Base-by-base conservation (phyloP, 441 rosid genomes). In the Melianthus villosus region DNA sequence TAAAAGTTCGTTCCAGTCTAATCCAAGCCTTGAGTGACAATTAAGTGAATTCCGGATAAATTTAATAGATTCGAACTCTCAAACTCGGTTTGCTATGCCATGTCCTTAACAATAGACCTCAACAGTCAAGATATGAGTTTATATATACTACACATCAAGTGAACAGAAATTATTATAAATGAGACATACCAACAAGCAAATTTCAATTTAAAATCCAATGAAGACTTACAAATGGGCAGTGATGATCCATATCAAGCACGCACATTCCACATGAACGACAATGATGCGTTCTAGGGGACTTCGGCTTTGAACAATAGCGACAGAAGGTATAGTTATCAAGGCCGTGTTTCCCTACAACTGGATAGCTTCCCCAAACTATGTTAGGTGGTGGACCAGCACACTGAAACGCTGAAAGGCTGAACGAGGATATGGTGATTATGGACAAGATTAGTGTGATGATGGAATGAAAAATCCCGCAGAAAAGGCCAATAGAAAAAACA, bases 191-290 rank as follows among this genome's bases (percentile, higher is more conserved):
- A n/a, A n/a, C n/a, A n/a, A n/a, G n/a, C n/a, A n/a, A n/a, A n/a
- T n/a, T n/a, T n/a, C n/a, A n/a, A n/a, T n/a, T n/a, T n/a, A n/a
- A n/a, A n/a, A n/a, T n/a, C n/a, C n/a, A n/a, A n/a, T n/a, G n/a
- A n/a, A n/a, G n/a, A n/a, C n/a, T n/a, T n/a, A n/a, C n/a, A 47
- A 87, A 77, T 44, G 97, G 97, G 65, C 94, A 87, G 65, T 82
- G 97, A 61, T 87, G 97, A 69, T 87, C 97, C 94, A 82, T 87
- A 68, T 87, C 91, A 40, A 82, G 44, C 33, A 87, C 61, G 63
- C 94, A 87, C 64, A 60, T 70, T 55, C 82, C 79, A 56, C 94
- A 87, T 3, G 97, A 68, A 57, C 84, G 76, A 51, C 97, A 87
- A 63, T 82, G 94, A 76, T 82, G 94, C 38, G 77, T 44, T 63